Conservation (phyloP, 805 yeast species). For the Starmera dryadoides region DNA sequence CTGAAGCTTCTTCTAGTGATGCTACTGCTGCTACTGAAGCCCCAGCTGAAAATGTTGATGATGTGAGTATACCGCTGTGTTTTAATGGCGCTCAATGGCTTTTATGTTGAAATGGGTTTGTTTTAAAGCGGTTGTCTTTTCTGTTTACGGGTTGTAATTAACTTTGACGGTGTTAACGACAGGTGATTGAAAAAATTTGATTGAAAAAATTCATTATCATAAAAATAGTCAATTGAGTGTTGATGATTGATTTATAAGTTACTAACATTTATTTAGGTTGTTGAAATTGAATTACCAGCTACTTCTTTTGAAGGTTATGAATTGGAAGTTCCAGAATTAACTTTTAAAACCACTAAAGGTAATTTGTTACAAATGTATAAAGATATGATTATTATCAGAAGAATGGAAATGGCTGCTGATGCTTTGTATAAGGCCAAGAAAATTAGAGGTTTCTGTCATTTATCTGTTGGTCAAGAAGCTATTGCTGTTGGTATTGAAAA, state of each 20-base stretch:
- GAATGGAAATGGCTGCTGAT: constrained; percentile 99
- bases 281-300: constrained; percentile 62
- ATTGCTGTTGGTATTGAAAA: constrained; percentile 97
- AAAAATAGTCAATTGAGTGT: not conserved
- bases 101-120: too few species aligned
- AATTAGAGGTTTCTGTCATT: constrained; percentile 98
- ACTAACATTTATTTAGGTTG: constrained; percentile 8
- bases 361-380: constrained; percentile 87
- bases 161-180: too few species aligned
- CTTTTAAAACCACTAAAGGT: constrained; percentile 73
- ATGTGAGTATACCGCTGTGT: constrained; percentile 5
- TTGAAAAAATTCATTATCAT: too few species aligned
- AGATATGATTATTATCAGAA: constrained; percentile 88
- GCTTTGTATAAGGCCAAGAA: constrained; percentile 97
- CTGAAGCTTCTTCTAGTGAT: too few species aligned
- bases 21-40: too few species aligned
- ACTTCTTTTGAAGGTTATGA: constrained; percentile 81
- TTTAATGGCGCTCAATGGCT: too few species aligned
- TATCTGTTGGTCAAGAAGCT: constrained; percentile 98
- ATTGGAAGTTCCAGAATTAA: constrained; percentile 64
- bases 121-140: too few species aligned
- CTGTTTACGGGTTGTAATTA: too few species aligned
- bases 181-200: too few species aligned
- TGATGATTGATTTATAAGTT: too few species aligned
- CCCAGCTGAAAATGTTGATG: constrained; percentile 11